phyloP scores from a whole-genome alignment of 257 asterid species.

The Capsicum baccatum region DNA sequence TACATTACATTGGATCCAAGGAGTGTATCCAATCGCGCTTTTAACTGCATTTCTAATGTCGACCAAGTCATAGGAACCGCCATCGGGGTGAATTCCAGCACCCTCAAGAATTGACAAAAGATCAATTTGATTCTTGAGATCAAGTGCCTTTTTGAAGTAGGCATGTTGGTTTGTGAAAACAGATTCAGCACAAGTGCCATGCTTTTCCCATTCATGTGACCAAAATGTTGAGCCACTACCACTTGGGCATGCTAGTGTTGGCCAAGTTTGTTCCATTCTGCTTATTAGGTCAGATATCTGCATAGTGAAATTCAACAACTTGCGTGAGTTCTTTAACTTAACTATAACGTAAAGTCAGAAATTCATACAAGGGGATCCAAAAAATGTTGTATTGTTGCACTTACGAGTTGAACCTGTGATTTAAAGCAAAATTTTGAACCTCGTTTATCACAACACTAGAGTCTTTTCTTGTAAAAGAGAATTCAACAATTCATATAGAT shows the following conservation, averaged over 20 bases:
- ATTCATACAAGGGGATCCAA: accelerated
- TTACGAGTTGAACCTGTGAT: not conserved
- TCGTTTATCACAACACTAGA: not conserved
- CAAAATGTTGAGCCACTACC: constrained; percentile 66
- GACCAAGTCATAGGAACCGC: constrained; percentile 52
- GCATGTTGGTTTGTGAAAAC: constrained; percentile 57
- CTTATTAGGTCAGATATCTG: constrained; percentile 70
- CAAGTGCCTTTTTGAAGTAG: constrained; percentile 62
- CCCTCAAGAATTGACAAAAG: constrained; percentile 66
- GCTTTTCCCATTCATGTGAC: constrained; percentile 89
- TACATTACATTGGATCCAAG: constrained; percentile 62
- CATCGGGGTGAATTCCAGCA: constrained; percentile 54
- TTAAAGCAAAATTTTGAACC: not conserved
- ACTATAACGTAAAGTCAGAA: not conserved
- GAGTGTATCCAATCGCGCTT: constrained; percentile 49
- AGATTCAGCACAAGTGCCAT: constrained; percentile 73
- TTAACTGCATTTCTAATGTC: constrained; percentile 48
- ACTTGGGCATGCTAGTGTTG: constrained; percentile 81
- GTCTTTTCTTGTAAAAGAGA: not conserved
- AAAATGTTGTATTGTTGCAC: not conserved
- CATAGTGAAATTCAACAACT: not conserved
- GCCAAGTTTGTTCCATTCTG: constrained; percentile 73
- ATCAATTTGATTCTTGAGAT: constrained; percentile 53
- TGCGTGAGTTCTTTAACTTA: not conserved
- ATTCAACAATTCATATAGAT: not conserved